phyloP scores from a whole-genome alignment of 345 rosid genomes.

The Reutealis trisperma region DNA sequence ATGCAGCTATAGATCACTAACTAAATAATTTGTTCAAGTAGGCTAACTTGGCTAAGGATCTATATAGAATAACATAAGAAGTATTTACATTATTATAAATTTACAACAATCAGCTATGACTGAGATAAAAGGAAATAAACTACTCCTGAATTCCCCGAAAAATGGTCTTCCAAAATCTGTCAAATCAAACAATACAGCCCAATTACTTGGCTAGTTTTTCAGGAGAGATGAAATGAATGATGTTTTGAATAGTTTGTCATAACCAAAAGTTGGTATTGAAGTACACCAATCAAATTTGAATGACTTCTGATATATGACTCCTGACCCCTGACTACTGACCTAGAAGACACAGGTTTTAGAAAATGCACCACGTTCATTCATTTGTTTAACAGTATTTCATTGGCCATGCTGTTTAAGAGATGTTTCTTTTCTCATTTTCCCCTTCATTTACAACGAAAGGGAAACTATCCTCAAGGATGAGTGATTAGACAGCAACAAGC shows the following conservation, averaged over 20 bases:
- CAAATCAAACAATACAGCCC: not conserved
- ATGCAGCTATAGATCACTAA: not conserved
- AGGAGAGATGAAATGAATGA: not conserved
- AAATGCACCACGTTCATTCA: not conserved
- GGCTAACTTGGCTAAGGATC: not conserved
- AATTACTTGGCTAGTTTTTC: not conserved
- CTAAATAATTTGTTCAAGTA: slow-evolving; percentile 2
- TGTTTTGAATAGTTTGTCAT: not conserved
- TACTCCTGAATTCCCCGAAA: slow-evolving; percentile 2
- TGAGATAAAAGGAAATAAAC: slow-evolving; percentile 16
- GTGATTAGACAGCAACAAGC: not conserved
- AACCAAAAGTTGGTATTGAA: not conserved
- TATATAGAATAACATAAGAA: not conserved
- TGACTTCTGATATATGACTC: too few species aligned
- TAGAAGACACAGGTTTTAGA: not conserved
- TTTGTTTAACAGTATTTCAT: not conserved
- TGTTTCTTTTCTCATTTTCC: not conserved
- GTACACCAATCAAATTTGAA: too few species aligned
- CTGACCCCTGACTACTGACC: too few species aligned
- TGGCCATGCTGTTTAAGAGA: too few species aligned
- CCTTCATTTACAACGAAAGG: not conserved
- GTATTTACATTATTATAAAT: slow-evolving; percentile 11
- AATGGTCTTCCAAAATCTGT: slow-evolving; percentile 15
- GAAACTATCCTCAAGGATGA: not conserved
- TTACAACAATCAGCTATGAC: slow-evolving; percentile 14